Evolutionary conservation across 1,284 basidiomycete genomes (phyloP).

Genomic region (Ceratorhiza oryzae-sativae): DNA sequence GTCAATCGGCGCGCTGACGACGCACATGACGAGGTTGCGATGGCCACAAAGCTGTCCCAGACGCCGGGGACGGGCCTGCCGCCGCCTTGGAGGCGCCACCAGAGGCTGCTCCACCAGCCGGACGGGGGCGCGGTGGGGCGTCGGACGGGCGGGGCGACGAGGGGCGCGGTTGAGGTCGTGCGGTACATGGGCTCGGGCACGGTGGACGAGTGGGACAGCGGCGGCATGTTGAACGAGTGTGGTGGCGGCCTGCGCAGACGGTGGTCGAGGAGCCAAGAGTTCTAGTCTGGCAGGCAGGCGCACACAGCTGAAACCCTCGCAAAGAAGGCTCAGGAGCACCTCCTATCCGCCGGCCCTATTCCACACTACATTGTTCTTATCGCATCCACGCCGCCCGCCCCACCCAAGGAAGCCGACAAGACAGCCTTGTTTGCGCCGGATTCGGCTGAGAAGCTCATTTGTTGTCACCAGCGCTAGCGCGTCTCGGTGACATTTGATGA

Average conservation of each 20-base stretch:
- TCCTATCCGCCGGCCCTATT: too few relatives aligned
- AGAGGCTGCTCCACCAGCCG: conserved; percentile 23
- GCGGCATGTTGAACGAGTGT: conserved; percentile 11
- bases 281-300: conserved; percentile 4
- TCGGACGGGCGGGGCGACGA: neutral
- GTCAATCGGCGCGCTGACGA: neutral
- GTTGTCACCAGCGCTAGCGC: conserved; percentile 9
- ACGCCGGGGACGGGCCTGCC: conserved; percentile 17
- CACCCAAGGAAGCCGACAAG: too few relatives aligned
- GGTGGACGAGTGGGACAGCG: neutral
- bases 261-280: conserved; percentile 8
- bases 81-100: conserved; percentile 14
- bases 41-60: conserved; percentile 10
- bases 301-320: neutral
- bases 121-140: neutral
- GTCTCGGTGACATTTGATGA: too few relatives aligned
- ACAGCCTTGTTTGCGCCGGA: neutral
- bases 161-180: conserved; percentile 9
- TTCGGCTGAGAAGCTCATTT: conserved; percentile 5
- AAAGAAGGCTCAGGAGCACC: too few relatives aligned
- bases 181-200: neutral
- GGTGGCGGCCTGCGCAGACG: conserved; percentile 17
- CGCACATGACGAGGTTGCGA: conserved; percentile 16
- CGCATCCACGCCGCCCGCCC: too few relatives aligned
- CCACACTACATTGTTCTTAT: too few relatives aligned